These are phyloP conservation scores for Pseudomonodictys pantanalensis DNA, from an alignment of 495 filamentous ascomycete species.

Conservation along the genomic window DNA sequence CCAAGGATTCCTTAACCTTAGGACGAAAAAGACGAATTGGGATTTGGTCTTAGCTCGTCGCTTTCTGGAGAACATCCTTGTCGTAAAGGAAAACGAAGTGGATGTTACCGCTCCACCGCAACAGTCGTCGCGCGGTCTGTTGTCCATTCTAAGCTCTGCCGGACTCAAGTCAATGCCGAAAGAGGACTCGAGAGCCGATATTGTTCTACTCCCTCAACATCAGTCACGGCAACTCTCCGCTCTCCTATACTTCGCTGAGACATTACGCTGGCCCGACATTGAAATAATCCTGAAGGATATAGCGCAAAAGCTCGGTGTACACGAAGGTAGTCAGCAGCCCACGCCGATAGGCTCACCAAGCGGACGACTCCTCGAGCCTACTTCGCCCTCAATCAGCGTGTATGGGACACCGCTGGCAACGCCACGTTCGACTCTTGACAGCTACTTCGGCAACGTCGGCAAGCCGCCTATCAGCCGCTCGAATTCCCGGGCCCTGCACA, in stretches of 20 bases:
- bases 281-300: slow-evolving; percentile 46
- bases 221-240: slow-evolving; percentile 50
- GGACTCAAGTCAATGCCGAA: slow-evolving; percentile 40
- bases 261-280: slow-evolving; percentile 51
- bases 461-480: slow-evolving; percentile 16
- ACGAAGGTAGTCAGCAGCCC: slow-evolving; percentile 37
- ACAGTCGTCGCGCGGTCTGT: slow-evolving; percentile 50
- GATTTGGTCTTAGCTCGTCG: slow-evolving; percentile 70
- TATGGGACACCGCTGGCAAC: slow-evolving; percentile 40
- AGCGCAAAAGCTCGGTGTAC: slow-evolving; percentile 48
- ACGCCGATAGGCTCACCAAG: slow-evolving; percentile 13
- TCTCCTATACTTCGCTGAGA: slow-evolving; percentile 50
- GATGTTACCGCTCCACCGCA: slow-evolving; percentile 21
- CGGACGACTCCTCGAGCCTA: slow-evolving; percentile 21
- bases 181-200: slow-evolving; percentile 27
- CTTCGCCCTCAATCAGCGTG: slow-evolving; percentile 31
- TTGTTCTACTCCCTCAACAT: slow-evolving; percentile 43
- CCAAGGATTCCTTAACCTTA: slow-evolving; percentile 60
- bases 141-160: slow-evolving; percentile 33
- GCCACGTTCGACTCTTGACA: slow-evolving; percentile 28
- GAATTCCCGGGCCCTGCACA: slow-evolving; percentile 19
- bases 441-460: slow-evolving; percentile 35
- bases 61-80: slow-evolving; percentile 70
- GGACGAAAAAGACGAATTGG: slow-evolving; percentile 71
- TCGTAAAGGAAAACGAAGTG: slow-evolving; percentile 29